Evolutionary conservation across 2,329 filamentous ascomycete species (phyloP).

Genomic region (Phialophora verrucosa): DNA sequence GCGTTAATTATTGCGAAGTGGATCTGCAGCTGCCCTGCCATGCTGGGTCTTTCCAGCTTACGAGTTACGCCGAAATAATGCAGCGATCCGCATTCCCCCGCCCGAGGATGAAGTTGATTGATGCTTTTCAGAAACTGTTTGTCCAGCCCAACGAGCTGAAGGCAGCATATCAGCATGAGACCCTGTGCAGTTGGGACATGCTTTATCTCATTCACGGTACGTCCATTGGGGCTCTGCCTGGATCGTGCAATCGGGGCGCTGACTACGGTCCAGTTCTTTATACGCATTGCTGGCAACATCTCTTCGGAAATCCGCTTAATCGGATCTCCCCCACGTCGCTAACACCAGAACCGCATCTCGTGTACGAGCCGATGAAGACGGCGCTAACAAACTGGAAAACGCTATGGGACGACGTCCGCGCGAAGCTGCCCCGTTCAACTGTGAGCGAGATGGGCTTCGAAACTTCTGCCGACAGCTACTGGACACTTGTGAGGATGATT

Average conservation of each 20-base stretch:
- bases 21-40: constrained; percentile 52
- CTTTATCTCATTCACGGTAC: constrained; percentile 51
- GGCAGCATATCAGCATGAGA: constrained; percentile 26
- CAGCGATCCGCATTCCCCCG: constrained; percentile 40
- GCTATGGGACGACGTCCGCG: constrained; percentile 47
- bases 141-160: constrained; percentile 31
- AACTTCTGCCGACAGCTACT: constrained; percentile 36
- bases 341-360: constrained; percentile 12
- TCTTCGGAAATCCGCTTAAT: constrained; percentile 45
- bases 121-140: constrained; percentile 50
- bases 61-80: constrained; percentile 46
- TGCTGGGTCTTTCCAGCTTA: constrained; percentile 47
- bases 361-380: constrained; percentile 43
- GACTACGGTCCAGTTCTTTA: constrained; percentile 44
- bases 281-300: constrained; percentile 50
- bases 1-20: constrained; percentile 49
- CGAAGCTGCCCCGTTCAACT: constrained; percentile 42
- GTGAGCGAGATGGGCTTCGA: constrained; percentile 50
- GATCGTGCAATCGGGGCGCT: neutral
- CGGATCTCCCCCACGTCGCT: constrained; percentile 31
- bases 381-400: constrained; percentile 49
- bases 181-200: constrained; percentile 49
- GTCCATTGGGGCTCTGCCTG: constrained; percentile 23
- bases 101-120: constrained; percentile 46
- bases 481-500: constrained; percentile 34